Base-by-base conservation (phyloP, 345 rosid species). In the Alliaria petiolata region DNA sequence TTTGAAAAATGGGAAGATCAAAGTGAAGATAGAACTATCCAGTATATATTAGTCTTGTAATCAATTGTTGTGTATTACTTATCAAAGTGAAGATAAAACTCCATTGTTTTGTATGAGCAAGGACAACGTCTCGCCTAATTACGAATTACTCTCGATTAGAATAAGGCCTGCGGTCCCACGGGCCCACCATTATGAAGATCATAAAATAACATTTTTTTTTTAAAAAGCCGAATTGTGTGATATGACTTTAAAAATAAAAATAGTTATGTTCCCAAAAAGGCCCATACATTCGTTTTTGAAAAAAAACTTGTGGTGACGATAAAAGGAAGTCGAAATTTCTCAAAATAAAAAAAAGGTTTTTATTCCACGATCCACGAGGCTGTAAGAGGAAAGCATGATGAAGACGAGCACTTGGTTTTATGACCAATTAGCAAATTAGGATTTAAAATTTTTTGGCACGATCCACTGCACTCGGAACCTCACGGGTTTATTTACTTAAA, bases 401-500 rank as follows among this genome's bases (percentile, higher is more conserved):
- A 34, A 63, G 57, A 63, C 47, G 14, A 34, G 39, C 76, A 72
- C 57, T 51, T 62, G 53, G 25, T 49, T 70, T 35, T 2, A 47
- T 47, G 59, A 47, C 38, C 66, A 58, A 69, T 34, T 2, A 55
- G 33, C 52, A 57, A 34, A 34, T 44, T 36, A 16, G 9, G 6
- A 70, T 38, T 58, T 58, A 13, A 3, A 13, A 36, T 38, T 16
- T 15, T 6, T 19, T 51, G 3, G 33, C 53, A 40, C 54, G 50
- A 47, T 19, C 30, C 40, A 47, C 34, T 31, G 44, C 28, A 64
- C 8, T 33, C 15, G 6, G 14, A 65, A 25, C 14, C 20, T 62
- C 44, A 20, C 16, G 62, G 40, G 13, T 71, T 40, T 40, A 31
- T 45, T 42, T n/a, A n/a, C n/a, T n/a, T n/a, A n/a, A n/a, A n/a